Evolutionary conservation across 2,329 filamentous ascomycete genomes (phyloP).

Genomic region (Massarina eburnea): DNA sequence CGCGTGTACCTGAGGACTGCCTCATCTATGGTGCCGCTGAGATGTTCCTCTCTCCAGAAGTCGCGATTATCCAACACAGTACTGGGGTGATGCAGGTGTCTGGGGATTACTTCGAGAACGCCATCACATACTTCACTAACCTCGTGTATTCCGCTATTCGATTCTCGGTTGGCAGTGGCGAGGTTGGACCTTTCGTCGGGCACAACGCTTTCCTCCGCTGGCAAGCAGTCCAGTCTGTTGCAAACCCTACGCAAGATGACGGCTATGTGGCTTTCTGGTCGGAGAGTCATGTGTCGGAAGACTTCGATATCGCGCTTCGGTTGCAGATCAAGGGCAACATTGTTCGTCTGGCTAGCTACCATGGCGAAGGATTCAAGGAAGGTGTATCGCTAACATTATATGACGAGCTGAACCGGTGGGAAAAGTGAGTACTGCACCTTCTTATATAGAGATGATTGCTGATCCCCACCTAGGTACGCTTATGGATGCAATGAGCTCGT

Average conservation of each 20-base stretch:
- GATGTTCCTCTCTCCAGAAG: slow-evolving; percentile 76
- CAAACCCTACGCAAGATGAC: slow-evolving; percentile 47
- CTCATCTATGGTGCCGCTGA: slow-evolving; percentile 77
- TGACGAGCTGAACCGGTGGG: slow-evolving; percentile 69
- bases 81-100: slow-evolving; percentile 71
- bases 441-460: not conserved
- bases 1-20: slow-evolving; percentile 63
- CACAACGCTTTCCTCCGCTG: slow-evolving; percentile 75
- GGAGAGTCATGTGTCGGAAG: slow-evolving; percentile 73
- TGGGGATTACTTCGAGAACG: slow-evolving; percentile 71
- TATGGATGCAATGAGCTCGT: slow-evolving; percentile 70
- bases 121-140: slow-evolving; percentile 75
- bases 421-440: slow-evolving; percentile 50
- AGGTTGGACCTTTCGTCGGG: slow-evolving; percentile 72
- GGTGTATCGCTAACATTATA: slow-evolving; percentile 73
- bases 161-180: slow-evolving; percentile 68
- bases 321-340: slow-evolving; percentile 68
- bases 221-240: slow-evolving; percentile 62
- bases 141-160: slow-evolving; percentile 72
- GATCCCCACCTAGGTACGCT: slow-evolving; percentile 45
- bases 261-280: slow-evolving; percentile 71
- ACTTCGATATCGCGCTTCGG: slow-evolving; percentile 73
- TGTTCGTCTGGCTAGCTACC: slow-evolving; percentile 68
- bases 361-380: slow-evolving; percentile 69
- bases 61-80: slow-evolving; percentile 74